Percentiles rank a stretch among this genome's conserved stretches.
Evolutionary conservation across 768 basidiomycete genomes (phyloP).

Genomic region (Pulveroboletus sp.): DNA sequence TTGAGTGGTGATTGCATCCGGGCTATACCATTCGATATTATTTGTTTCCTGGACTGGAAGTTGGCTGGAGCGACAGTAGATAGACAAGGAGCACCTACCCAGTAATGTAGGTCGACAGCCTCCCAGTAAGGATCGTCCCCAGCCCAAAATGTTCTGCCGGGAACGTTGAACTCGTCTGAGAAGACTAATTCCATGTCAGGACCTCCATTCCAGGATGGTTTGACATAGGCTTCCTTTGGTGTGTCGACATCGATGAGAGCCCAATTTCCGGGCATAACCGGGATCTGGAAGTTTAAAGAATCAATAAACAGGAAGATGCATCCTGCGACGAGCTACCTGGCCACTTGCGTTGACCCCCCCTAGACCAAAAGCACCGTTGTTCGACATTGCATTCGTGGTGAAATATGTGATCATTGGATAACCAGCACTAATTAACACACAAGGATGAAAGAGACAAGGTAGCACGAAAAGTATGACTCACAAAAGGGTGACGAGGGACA

Average conservation of each 20-base stretch:
- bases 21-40: constrained; percentile 60
- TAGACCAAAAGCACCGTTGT: constrained; percentile 50
- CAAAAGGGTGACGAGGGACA: constrained; percentile 55
- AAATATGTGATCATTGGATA: constrained; percentile 44
- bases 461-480: constrained; percentile 32
- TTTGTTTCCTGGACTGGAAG: constrained; percentile 33
- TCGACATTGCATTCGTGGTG: constrained; percentile 25
- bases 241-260: constrained; percentile 60
- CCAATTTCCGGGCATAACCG: constrained; percentile 53
- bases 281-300: constrained; percentile 38
- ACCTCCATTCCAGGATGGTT: constrained; percentile 59
- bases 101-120: constrained; percentile 44
- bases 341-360: constrained; percentile 76
- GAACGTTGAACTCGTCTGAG: constrained; percentile 78
- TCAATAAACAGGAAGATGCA: background rate
- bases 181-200: constrained; percentile 59
- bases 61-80: constrained; percentile 30
- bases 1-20: constrained; percentile 47
- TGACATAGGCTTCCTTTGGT: constrained; percentile 52
- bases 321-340: constrained; percentile 43
- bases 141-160: constrained; percentile 75
- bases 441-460: background rate
- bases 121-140: constrained; percentile 89
- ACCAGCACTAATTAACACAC: constrained; percentile 33
- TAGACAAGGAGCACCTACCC: constrained; percentile 33